Evolutionary conservation across 1,139 yeast species (phyloP).

Genomic region (Pichia norvegensis): DNA sequence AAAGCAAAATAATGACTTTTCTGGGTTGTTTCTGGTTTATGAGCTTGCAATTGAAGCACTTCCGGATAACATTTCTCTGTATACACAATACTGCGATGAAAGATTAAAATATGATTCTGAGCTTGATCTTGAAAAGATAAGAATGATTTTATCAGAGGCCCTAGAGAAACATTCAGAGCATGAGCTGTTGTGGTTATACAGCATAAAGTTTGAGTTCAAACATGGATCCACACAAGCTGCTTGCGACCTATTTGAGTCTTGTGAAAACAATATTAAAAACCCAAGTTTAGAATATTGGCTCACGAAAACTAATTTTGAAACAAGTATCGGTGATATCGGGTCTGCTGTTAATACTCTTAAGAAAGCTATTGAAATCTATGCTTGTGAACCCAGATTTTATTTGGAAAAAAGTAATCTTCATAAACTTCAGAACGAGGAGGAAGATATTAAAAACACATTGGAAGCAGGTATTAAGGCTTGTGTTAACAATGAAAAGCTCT

Average conservation of each 20-base stretch:
- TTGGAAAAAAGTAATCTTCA: conserved; percentile 55
- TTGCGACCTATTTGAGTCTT: conserved; percentile 31
- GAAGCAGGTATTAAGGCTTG: conserved; percentile 43
- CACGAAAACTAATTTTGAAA: conserved; percentile 51
- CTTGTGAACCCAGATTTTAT: conserved; percentile 43
- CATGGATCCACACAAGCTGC: conserved; percentile 38
- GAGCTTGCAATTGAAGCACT: conserved; percentile 43
- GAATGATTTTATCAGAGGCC: conserved; percentile 45
- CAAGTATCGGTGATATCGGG: conserved; percentile 32
- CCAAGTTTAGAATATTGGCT: conserved; percentile 49
- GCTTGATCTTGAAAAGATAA: conserved; percentile 37
- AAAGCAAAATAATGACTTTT: conserved; percentile 24
- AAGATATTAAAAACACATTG: conserved; percentile 42
- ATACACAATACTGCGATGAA: conserved; percentile 69
- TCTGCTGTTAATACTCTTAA: conserved; percentile 36
- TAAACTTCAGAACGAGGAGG: conserved; percentile 25
- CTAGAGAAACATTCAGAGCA: conserved; percentile 35
- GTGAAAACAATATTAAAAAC: conserved; percentile 32
- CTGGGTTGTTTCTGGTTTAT: conserved; percentile 39
- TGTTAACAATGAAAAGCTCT: conserved; percentile 39
- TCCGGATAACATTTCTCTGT: conserved; percentile 43
- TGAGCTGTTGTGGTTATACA: conserved; percentile 63
- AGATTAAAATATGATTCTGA: conserved; percentile 44
- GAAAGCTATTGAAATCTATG: conserved; percentile 41
- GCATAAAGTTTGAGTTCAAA: conserved; percentile 55